Base-by-base conservation (phyloP, 257 asterid genomes). In the Cinchona pubescens region DNA sequence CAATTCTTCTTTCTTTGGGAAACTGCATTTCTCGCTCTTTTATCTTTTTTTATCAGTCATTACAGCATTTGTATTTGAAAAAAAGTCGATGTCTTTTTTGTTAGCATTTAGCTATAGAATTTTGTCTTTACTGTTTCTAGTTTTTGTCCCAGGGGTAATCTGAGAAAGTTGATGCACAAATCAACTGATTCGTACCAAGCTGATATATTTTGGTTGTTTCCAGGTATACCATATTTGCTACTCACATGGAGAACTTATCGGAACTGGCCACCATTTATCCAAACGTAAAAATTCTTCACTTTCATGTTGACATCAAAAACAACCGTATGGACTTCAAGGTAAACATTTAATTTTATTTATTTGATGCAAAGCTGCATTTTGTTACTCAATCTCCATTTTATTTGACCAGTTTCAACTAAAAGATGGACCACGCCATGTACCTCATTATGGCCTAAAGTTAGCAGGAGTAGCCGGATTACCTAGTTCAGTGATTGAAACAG, bases 391-490 rank as follows among this genome's bases (percentile, higher is more conserved):
- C n/a, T 21, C 72, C 18, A 67, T 69, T 78, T 76, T 73, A 35
- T 63, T 78, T 51, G 25, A 58, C 76, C 86, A 94, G 98, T 94
- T 92, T 87, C 95, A 80, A 84, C 85, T 94, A 85, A 92, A 89
- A 85, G 98, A 94, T 76, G 98, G 97, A 65, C 88, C 91, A 37
- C 84, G 92, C 27, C 87, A 88, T 59, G 88, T 92, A 6, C 88
- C 97, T 43, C 98, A 94, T 86, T 94, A 94, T 71, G 98, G 97
- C 76, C 97, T 94, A 72, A 89, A 90, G 97, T 81, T 94, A 83
- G 97, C 98, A 30, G 90, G 90, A 75, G 93, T 92, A 53, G 98
- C 98, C 75, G 98, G 97, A 77, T 81, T 94, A 83, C 97, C 98
- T 18, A 74, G 76, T 77, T 78, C 92, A 23, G 98, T 94, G 60